A percentile compares a stretch with the other conserved stretches of the same genome.
phyloP scores from a whole-genome alignment of 164 flowering plant species.

The Litsea cubeba region DNA sequence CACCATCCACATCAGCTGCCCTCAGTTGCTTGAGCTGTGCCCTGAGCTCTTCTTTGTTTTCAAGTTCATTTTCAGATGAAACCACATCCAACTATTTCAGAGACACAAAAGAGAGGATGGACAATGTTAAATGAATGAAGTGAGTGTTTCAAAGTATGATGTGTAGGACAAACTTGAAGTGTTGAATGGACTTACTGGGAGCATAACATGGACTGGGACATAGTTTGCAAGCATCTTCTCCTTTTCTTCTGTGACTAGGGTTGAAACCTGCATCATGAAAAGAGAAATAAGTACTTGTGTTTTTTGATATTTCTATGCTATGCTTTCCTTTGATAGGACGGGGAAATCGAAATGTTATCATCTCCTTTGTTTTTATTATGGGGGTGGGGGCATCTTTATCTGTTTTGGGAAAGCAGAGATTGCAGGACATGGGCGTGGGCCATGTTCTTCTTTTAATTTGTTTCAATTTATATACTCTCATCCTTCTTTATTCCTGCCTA shows the following conservation, averaged over 20 bases:
- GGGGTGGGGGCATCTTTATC: too few species aligned
- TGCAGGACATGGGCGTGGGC: background rate
- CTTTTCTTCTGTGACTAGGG: conserved; percentile 11
- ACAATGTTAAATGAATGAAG: background rate
- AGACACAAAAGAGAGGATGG: background rate
- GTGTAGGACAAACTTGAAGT: background rate
- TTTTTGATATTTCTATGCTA: background rate
- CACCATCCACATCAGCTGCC: conserved; percentile 70
- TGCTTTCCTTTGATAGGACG: background rate
- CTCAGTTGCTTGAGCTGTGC: conserved; percentile 55
- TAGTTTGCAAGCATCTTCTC: conserved; percentile 56
- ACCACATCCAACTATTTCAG: conserved; percentile 58
- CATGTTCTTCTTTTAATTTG: background rate
- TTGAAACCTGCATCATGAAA: conserved; percentile 33
- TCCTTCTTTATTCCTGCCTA: too few species aligned
- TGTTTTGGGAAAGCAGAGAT: too few species aligned
- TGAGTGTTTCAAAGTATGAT: background rate
- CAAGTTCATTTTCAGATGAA: conserved; percentile 42
- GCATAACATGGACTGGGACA: conserved; percentile 68
- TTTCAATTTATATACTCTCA: too few species aligned
- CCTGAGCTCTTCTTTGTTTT: conserved; percentile 32
- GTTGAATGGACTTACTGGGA: conserved; percentile 27
- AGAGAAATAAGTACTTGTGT: background rate
- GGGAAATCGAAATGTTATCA: background rate
- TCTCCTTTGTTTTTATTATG: background rate